Evolutionary conservation across 2,329 filamentous ascomycete genomes (phyloP).

Genomic region (Gremmenia infestans): DNA sequence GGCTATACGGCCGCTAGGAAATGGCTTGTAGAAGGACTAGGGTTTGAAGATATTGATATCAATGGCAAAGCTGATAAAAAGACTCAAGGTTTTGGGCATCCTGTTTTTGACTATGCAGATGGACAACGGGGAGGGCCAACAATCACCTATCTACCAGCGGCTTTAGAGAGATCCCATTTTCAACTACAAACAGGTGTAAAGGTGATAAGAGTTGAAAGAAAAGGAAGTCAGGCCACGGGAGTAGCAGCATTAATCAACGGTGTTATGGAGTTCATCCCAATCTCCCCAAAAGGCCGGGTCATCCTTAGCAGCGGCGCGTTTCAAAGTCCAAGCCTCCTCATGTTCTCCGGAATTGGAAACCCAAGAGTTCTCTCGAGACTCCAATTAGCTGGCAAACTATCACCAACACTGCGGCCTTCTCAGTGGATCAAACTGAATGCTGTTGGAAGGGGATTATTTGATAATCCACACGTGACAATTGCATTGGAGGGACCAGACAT

Average conservation of each 20-base stretch:
- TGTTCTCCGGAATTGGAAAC: slow-evolving; percentile 46
- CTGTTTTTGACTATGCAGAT: slow-evolving; percentile 43
- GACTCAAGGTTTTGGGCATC: slow-evolving; percentile 43
- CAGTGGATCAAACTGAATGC: slow-evolving; percentile 45
- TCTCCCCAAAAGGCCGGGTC: slow-evolving; percentile 28
- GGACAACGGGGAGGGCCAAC: slow-evolving; percentile 46
- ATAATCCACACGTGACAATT: slow-evolving; percentile 53
- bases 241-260: slow-evolving; percentile 36
- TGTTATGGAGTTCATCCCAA: slow-evolving; percentile 12
- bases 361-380: slow-evolving; percentile 27
- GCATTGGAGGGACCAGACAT: slow-evolving; percentile 40
- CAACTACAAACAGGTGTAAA: slow-evolving; percentile 39
- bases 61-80: slow-evolving; percentile 43
- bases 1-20: slow-evolving; percentile 39
- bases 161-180: slow-evolving; percentile 39
- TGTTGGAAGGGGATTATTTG: slow-evolving; percentile 47
- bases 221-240: slow-evolving; percentile 34
- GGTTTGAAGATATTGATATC: slow-evolving; percentile 43
- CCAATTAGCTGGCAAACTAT: slow-evolving; percentile 33
- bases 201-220: slow-evolving; percentile 41
- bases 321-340: slow-evolving; percentile 47
- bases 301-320: slow-evolving; percentile 47
- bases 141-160: slow-evolving; percentile 45
- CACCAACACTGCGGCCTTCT: slow-evolving; percentile 25
- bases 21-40: slow-evolving; percentile 41